Evolutionary conservation across 2,329 filamentous ascomycete genomes (phyloP).

Genomic region (Parastagonospora avenae): DNA sequence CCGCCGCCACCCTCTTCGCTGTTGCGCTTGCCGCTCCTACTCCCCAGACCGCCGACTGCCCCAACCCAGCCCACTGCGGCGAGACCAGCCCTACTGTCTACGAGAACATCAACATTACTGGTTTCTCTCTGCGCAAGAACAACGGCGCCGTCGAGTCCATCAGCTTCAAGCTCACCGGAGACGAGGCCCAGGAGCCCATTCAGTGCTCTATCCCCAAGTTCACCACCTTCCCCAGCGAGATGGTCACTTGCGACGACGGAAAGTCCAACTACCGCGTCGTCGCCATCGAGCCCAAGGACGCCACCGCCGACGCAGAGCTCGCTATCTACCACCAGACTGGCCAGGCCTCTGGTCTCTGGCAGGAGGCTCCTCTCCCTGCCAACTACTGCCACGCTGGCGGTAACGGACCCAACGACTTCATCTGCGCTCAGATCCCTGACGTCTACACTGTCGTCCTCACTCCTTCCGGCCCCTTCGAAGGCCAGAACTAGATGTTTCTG

Average conservation of each 20-base stretch:
- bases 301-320: constrained; percentile 7
- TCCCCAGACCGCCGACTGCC: constrained; percentile 23
- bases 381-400: constrained; percentile 28
- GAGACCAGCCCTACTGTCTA: constrained; percentile 11
- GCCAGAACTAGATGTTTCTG: too few species aligned
- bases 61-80: constrained; percentile 29
- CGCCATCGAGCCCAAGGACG: constrained; percentile 8
- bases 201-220: constrained; percentile 12
- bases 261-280: constrained; percentile 20
- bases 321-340: constrained; percentile 23
- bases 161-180: constrained; percentile 27
- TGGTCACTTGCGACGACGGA: constrained; percentile 19
- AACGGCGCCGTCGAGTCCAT: constrained; percentile 18
- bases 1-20: constrained; percentile 23
- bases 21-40: constrained; percentile 24
- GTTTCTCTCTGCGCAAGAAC: constrained; percentile 26
- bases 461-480: too few species aligned
- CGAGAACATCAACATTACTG: constrained; percentile 27
- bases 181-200: constrained; percentile 14
- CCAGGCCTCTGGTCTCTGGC: constrained; percentile 12
- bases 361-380: constrained; percentile 13
- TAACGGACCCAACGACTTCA: constrained; percentile 19
- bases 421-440: constrained; percentile 18
- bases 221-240: constrained; percentile 16
- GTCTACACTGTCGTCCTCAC: constrained; percentile 17